These are phyloP conservation scores for Paramecium pentaurelia DNA, from an alignment of 73 alveolate genomes.

Conservation along the genomic window DNA sequence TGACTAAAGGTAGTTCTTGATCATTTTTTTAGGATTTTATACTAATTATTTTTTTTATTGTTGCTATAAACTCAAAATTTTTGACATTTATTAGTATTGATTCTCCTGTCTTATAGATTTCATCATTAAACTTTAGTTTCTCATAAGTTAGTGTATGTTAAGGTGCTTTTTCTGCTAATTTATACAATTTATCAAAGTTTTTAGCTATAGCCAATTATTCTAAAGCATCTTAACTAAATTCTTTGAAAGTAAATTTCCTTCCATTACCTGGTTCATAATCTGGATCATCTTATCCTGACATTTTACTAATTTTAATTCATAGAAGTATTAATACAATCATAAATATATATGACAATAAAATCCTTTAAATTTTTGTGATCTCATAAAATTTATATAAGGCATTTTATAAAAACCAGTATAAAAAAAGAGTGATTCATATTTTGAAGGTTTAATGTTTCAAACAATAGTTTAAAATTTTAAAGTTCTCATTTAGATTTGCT, in stretches of 20 bases:
- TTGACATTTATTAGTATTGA: not conserved
- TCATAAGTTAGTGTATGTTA: not conserved
- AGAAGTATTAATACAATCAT: too few species aligned
- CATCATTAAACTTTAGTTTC: not conserved
- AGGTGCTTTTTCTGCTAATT: not conserved
- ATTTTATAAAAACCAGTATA: not conserved
- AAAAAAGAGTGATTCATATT: not conserved
- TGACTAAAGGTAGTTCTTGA: not conserved
- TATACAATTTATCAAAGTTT: not conserved
- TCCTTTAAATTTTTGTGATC: not conserved
- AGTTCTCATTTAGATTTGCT: not conserved
- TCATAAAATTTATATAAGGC: not conserved
- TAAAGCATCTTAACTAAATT: not conserved
- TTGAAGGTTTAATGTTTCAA: not conserved
- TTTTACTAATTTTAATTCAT: not conserved
- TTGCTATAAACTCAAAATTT: not conserved
- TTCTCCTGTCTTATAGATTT: not conserved
- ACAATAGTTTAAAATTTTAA: not conserved
- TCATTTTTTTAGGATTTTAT: not conserved
- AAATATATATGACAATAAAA: too few species aligned
- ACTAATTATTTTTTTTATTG: not conserved
- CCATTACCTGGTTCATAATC: not conserved
- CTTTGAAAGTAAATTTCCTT: not conserved
- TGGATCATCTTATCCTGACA: not conserved
- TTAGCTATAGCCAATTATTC: not conserved